phyloP scores from a whole-genome alignment of 1,284 basidiomycete genomes.

The Apiotrichum veenhuisii region DNA sequence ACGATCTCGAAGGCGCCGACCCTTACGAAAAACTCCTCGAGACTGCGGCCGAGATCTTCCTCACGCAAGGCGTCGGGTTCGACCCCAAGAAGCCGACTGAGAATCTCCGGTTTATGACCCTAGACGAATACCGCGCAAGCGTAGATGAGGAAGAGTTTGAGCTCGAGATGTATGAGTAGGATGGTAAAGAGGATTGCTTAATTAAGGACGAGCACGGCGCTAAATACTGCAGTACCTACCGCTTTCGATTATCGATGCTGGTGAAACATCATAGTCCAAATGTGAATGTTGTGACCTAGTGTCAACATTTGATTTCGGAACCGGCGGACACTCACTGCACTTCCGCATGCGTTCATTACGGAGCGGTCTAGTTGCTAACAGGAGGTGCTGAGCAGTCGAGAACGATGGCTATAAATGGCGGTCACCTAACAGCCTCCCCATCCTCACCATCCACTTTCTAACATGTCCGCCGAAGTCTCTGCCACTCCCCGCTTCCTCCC shows the following conservation, averaged over 20 bases:
- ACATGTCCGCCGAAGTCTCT: background rate
- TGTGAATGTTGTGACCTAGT: background rate
- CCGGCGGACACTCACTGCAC: no score
- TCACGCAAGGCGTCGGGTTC: background rate
- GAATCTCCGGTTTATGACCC: background rate
- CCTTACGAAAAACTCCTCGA: background rate
- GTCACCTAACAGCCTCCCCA: no score
- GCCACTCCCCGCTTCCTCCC: background rate
- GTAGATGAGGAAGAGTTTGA: background rate
- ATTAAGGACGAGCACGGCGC: background rate
- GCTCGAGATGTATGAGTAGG: background rate
- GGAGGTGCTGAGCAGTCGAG: no score
- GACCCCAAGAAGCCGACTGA: background rate
- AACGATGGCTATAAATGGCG: no score
- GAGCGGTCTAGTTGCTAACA: no score
- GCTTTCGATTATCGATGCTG: no score
- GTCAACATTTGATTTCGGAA: no score
- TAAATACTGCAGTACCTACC: background rate
- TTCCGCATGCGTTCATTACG: no score
- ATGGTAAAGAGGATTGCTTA: background rate
- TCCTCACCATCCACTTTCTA: no score
- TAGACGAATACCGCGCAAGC: background rate
- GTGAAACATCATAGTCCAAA: background rate
- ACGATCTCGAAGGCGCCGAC: background rate
- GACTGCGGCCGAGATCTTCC: background rate